A percentile compares a stretch with the other conserved stretches of the same genome.
Evolutionary conservation across 2,329 filamentous ascomycete genomes (phyloP).

Genomic region (Proliferodiscus dingleyae): DNA sequence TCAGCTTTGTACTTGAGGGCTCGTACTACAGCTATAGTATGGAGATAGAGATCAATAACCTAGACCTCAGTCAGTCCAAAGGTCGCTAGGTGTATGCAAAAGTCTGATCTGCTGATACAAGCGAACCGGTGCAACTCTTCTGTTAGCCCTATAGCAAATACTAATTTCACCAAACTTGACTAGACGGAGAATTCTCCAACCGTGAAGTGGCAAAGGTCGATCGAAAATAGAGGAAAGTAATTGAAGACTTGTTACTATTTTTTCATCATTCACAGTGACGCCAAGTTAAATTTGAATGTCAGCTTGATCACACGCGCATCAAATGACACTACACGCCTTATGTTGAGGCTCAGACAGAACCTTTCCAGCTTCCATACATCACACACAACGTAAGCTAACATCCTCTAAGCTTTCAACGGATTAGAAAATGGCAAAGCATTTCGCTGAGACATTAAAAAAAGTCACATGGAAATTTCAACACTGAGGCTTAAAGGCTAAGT

Average conservation of each 20-base stretch:
- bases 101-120: too few relatives aligned
- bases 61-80: too few relatives aligned
- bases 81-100: too few relatives aligned
- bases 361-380: background rate
- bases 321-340: background rate
- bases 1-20: too few relatives aligned
- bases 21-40: too few relatives aligned
- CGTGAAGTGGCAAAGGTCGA: background rate
- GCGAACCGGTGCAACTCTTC: background rate
- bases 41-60: too few relatives aligned
- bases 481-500: too few relatives aligned
- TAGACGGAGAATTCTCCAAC: slow-evolving; percentile 7
- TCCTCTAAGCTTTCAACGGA: background rate
- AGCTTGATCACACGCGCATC: background rate
- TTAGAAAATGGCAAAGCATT: too few relatives aligned
- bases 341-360: background rate
- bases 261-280: slow-evolving; percentile 12
- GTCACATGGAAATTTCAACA: too few relatives aligned
- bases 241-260: slow-evolving; percentile 7
- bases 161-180: slow-evolving; percentile 1
- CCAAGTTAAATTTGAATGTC: background rate
- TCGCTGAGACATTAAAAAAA: too few relatives aligned
- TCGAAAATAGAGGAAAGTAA: slow-evolving; percentile 7
- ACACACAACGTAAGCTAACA: background rate
- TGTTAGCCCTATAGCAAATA: background rate